These are phyloP conservation scores for Suillus fuscotomentosus DNA, from an alignment of 768 basidiomycete genomes.

Conservation along the genomic window DNA sequence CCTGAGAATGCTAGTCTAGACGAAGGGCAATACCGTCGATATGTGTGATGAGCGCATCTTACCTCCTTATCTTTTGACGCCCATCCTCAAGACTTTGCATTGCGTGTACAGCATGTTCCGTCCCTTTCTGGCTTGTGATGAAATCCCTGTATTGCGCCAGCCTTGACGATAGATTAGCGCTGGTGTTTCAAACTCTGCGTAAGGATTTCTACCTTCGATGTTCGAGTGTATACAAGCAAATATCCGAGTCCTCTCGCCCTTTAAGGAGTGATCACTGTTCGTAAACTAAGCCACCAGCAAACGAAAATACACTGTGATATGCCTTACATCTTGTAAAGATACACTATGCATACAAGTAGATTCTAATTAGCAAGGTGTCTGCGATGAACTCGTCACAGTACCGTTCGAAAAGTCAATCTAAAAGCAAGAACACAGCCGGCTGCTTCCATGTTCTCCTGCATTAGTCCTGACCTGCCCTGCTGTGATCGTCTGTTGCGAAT, in stretches of 20 bases:
- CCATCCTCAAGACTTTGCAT: too few species aligned
- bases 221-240: too few species aligned
- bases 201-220: too few species aligned
- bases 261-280: background rate
- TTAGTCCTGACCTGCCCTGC: background rate
- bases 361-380: background rate
- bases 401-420: background rate
- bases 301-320: background rate
- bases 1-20: too few species aligned
- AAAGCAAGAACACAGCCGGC: background rate
- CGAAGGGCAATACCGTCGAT: too few species aligned
- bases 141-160: too few species aligned
- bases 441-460: background rate
- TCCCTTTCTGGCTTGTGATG: too few species aligned
- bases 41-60: too few species aligned
- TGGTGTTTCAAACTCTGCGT: too few species aligned
- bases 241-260: background rate
- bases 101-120: too few species aligned
- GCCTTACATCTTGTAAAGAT: background rate
- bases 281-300: background rate
- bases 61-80: too few species aligned
- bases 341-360: background rate
- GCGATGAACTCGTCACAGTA: background rate
- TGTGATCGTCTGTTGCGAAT: background rate
- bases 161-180: too few species aligned